Percentiles rank a stretch among this genome's conserved stretches.
phyloP scores from a whole-genome alignment of 208 protist species.

The Willaertia magna region DNA sequence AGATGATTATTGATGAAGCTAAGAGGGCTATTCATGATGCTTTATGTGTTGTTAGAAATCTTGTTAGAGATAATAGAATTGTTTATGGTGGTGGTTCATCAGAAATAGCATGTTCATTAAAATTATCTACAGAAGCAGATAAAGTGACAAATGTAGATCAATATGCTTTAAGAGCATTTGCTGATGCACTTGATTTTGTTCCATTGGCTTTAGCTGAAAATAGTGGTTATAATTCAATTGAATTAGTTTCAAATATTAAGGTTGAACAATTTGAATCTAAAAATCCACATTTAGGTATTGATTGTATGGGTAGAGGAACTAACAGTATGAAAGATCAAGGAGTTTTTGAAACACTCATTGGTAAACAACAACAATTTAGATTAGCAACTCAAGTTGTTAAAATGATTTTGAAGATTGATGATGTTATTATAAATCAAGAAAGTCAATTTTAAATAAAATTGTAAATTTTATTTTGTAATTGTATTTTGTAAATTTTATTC shows the following conservation, averaged over 20 bases:
- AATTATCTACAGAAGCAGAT: constrained; percentile 75
- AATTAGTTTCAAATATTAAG: constrained; percentile 88
- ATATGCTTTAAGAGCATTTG: constrained; percentile 98
- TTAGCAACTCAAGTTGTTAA: constrained; percentile 99
- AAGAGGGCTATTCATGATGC: constrained; percentile 99
- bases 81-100: constrained; percentile 98
- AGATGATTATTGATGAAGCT: constrained; percentile 99
- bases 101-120: constrained; percentile 92
- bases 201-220: constrained; percentile 98
- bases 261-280: constrained; percentile 77
- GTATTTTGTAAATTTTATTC: background rate
- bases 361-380: constrained; percentile 96
- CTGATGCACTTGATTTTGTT: constrained; percentile 95
- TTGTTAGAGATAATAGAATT: constrained; percentile 96
- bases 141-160: constrained; percentile 86
- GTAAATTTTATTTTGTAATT: background rate
- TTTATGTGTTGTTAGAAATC: constrained; percentile 98
- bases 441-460: background rate
- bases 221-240: constrained; percentile 87
- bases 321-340: constrained; percentile 92
- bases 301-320: constrained; percentile 87
- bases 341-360: constrained; percentile 96
- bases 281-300: constrained; percentile 91
- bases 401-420: constrained; percentile 99
- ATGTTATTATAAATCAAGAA: constrained; percentile 48